Evolutionary conservation across 768 basidiomycete species (phyloP).

Genomic region (Hemileccinum impolitum): DNA sequence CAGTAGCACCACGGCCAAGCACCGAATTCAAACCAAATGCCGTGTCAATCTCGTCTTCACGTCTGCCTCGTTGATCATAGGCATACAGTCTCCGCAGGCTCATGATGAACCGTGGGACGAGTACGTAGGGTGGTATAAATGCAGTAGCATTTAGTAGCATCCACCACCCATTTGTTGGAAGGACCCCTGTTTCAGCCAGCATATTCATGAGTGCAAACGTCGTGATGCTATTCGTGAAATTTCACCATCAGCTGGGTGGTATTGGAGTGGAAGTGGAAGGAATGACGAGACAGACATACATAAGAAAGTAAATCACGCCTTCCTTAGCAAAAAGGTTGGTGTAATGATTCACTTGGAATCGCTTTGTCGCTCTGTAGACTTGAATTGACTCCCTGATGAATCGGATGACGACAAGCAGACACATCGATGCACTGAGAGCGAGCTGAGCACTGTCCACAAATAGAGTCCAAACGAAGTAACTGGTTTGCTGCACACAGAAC

Average conservation of each 20-base stretch:
- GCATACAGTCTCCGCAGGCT: background rate
- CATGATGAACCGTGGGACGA: background rate
- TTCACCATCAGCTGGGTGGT: background rate
- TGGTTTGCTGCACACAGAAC: background rate
- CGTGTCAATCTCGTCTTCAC: background rate
- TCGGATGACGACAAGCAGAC: background rate
- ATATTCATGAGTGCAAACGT: background rate
- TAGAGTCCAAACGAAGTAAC: background rate
- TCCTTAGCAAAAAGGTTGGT: background rate
- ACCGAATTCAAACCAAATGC: background rate
- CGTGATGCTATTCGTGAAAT: background rate
- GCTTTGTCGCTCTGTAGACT: background rate
- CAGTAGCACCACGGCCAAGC: background rate
- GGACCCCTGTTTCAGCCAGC: background rate
- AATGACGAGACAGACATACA: background rate
- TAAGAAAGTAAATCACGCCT: background rate
- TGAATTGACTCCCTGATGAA: background rate
- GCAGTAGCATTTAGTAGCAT: background rate
- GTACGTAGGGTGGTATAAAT: background rate
- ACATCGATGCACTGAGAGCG: background rate
- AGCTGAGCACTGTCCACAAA: background rate
- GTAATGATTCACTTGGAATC: background rate
- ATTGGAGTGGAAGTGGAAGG: background rate
- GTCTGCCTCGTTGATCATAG: background rate
- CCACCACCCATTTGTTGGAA: background rate